These are phyloP conservation scores for Cladosporium sphaerospermum DNA, from an alignment of 2,329 filamentous ascomycete species.

Conservation along the genomic window DNA sequence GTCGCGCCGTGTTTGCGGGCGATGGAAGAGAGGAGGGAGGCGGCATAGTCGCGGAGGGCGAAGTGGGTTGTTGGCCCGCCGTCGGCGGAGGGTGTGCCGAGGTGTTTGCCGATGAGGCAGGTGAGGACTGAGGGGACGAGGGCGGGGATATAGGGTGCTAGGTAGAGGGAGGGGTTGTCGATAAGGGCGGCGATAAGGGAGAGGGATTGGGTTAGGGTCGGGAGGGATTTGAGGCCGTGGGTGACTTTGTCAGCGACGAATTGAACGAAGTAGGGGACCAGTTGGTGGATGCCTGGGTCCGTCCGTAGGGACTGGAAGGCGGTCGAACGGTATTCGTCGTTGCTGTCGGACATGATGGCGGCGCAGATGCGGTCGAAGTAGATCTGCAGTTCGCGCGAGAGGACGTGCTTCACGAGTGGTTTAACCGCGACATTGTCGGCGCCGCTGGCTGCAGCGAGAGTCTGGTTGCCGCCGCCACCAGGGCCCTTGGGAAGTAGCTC, in stretches of 20 bases:
- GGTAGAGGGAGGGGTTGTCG: constrained; percentile 72
- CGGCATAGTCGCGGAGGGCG: constrained; percentile 74
- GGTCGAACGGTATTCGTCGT: constrained; percentile 78
- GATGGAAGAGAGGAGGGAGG: constrained; percentile 72
- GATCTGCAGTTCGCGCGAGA: constrained; percentile 90
- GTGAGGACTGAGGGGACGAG: constrained; percentile 85
- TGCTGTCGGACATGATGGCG: constrained; percentile 82
- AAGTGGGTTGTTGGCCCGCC: constrained; percentile 56
- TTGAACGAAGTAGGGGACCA: constrained; percentile 93
- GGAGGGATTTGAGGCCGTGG: constrained; percentile 83
- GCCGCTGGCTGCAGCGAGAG: constrained; percentile 74
- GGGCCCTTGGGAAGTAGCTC: constrained; percentile 87
- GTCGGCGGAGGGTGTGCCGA: constrained; percentile 52
- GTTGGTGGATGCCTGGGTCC: constrained; percentile 88
- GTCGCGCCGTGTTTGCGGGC: constrained; percentile 73
- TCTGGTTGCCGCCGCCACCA: constrained; percentile 70
- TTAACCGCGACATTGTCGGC: constrained; percentile 79
- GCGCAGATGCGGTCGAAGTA: constrained; percentile 95
- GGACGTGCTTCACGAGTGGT: constrained; percentile 88
- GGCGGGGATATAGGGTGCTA: constrained; percentile 60
- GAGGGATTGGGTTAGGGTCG: constrained; percentile 87
- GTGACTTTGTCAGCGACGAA: constrained; percentile 96
- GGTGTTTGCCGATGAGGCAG: constrained; percentile 76
- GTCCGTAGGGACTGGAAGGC: constrained; percentile 79
- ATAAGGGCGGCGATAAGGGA: constrained; percentile 79